phyloP scores from a whole-genome alignment of 1,139 yeast species.

The Taphrina sp. region DNA sequence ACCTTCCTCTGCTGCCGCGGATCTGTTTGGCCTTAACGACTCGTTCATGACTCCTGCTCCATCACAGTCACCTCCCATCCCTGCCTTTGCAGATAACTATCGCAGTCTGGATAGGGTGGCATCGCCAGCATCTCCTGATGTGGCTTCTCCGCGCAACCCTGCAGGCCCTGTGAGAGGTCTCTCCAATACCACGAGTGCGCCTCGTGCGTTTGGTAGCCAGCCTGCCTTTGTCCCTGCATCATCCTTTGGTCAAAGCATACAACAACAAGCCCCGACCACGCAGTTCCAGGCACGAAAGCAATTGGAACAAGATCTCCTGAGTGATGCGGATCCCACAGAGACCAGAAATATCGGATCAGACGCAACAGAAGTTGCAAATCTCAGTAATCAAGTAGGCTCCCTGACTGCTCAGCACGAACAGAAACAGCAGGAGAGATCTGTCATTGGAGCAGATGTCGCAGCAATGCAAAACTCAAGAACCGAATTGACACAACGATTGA shows the following conservation, averaged over 20 bases:
- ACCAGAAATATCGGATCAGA: constrained; percentile 67
- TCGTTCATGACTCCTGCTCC: constrained; percentile 47
- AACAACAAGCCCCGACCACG: constrained; percentile 29
- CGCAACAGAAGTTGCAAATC: constrained; percentile 80
- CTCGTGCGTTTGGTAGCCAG: constrained; percentile 19
- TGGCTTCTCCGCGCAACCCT: not conserved
- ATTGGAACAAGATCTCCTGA: constrained; percentile 32
- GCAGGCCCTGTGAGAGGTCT: too few relatives aligned
- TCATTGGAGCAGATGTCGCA: constrained; percentile 73
- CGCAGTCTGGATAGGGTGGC: constrained; percentile 34
- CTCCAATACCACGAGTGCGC: not conserved
- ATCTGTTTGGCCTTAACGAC: constrained; percentile 44
- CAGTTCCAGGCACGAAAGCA: constrained; percentile 1
- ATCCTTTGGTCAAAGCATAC: constrained; percentile 57
- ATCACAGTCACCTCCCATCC: constrained; percentile 37
- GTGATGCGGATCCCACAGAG: constrained; percentile 27
- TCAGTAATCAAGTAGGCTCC: constrained; percentile 79
- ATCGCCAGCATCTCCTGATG: constrained; percentile 7
- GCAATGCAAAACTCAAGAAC: constrained; percentile 62
- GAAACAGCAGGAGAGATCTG: constrained; percentile 65
- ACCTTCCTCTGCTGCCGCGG: constrained; percentile 34
- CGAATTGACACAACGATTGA: constrained; percentile 69
- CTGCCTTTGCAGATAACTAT: constrained; percentile 33
- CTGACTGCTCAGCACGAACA: constrained; percentile 70
- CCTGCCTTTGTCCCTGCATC: constrained; percentile 60